Conservation (phyloP, 2,329 filamentous ascomycete species). For the Tolypocladium ophioglossoides region DNA sequence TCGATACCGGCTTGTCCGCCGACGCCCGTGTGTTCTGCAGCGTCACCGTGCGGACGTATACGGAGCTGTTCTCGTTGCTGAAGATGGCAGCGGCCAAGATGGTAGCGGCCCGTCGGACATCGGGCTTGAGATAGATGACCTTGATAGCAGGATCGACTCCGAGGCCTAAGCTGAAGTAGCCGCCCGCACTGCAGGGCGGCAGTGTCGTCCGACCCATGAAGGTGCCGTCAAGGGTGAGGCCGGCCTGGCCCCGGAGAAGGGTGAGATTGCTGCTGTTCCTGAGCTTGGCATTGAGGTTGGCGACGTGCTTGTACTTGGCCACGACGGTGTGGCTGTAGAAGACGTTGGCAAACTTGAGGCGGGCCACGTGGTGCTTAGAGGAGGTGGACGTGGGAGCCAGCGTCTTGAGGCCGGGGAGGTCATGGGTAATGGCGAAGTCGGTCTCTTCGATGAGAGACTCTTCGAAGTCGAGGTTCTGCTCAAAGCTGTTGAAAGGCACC, state of each 20-base stretch:
- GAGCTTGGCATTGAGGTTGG: slow-evolving; percentile 48
- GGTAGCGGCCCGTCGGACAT: slow-evolving; percentile 37
- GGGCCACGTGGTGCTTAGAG: slow-evolving; percentile 49
- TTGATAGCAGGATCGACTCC: slow-evolving; percentile 49
- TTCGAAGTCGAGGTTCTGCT: slow-evolving; percentile 20
- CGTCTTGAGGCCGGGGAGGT: slow-evolving; percentile 47
- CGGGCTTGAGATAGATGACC: slow-evolving; percentile 45
- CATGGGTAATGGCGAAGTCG: slow-evolving; percentile 50
- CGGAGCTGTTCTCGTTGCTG: slow-evolving; percentile 38
- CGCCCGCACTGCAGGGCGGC: slow-evolving; percentile 44
- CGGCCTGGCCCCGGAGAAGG: slow-evolving; percentile 42
- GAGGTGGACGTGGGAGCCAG: slow-evolving; percentile 38
- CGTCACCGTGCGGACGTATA: slow-evolving; percentile 33
- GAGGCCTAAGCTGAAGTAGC: slow-evolving; percentile 40
- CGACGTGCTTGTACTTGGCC: slow-evolving; percentile 48
- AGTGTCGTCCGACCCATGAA: slow-evolving; percentile 49
- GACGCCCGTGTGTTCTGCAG: slow-evolving; percentile 38
- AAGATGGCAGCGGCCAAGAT: too few relatives aligned
- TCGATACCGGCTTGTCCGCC: slow-evolving; percentile 25
- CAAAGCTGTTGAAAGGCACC: background rate
- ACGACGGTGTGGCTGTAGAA: slow-evolving; percentile 47
- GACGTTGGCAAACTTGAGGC: slow-evolving; percentile 38
- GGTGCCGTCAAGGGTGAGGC: slow-evolving; percentile 51
- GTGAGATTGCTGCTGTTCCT: slow-evolving; percentile 45
- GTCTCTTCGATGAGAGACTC: slow-evolving; percentile 47